Percentiles rank a stretch among this genome's conserved stretches.
Conservation (phyloP, 371 early-diverging fungal genomes). For the Dichotomocladium elegans region DNA sequence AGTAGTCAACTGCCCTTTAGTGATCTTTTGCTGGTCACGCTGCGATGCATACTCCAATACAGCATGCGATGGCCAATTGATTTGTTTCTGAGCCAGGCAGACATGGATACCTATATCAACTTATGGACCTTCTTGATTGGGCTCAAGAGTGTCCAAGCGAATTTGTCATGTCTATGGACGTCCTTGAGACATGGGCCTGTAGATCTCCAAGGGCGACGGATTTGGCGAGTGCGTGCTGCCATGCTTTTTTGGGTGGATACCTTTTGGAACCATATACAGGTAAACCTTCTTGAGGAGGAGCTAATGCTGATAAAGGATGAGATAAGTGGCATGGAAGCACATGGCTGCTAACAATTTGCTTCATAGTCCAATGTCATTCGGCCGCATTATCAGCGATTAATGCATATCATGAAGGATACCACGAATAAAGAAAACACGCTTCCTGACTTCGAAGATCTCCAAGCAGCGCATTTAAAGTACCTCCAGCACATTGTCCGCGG, state of each 20-base stretch:
- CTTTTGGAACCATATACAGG: conserved; percentile 78
- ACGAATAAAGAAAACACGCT: conserved; percentile 1
- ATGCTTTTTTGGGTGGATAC: conserved; percentile 76
- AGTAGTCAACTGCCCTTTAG: not conserved
- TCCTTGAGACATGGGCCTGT: not conserved
- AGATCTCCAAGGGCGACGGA: conserved; percentile 9
- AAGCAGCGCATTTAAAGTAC: conserved; percentile 45
- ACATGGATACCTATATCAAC: conserved; percentile 54
- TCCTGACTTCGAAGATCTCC: conserved; percentile 56
- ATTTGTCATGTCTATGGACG: conserved; percentile 27
- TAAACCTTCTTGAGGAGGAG: conserved; percentile 12
- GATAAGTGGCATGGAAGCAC: too few species aligned
- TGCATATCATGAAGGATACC: conserved; percentile 15
- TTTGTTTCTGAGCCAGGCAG: conserved; percentile 59
- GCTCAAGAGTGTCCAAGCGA: conserved; percentile 40
- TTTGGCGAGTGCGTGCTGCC: conserved; percentile 50
- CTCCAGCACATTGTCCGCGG: conserved; percentile 44
- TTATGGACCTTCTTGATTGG: conserved; percentile 63
- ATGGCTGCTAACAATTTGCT: not conserved
- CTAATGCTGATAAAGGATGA: too few species aligned
- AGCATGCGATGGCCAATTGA: conserved; percentile 72
- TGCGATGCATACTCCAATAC: conserved; percentile 57
- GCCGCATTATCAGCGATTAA: conserved; percentile 22
- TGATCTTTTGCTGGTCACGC: conserved; percentile 40
- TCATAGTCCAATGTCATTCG: conserved; percentile 66